Conservation (phyloP, 2,329 filamentous ascomycete species). For the Beauveria bassiana region DNA sequence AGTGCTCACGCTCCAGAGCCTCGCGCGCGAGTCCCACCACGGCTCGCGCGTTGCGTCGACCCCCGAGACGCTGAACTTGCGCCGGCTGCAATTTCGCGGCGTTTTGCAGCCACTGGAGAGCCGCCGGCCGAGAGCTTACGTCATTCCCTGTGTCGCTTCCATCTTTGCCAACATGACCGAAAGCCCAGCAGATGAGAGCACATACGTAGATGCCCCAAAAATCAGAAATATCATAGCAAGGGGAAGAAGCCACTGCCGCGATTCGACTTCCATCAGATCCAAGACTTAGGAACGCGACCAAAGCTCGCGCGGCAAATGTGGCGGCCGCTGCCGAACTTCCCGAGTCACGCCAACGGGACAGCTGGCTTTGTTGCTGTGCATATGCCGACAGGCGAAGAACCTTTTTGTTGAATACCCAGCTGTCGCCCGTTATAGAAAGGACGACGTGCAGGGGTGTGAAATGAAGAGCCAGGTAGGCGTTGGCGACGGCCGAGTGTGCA, state of each 20-base stretch:
- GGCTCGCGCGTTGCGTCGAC: conserved; percentile 33
- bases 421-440: conserved; percentile 50
- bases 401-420: conserved; percentile 51
- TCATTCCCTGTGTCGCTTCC: conserved; percentile 13
- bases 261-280: not conserved
- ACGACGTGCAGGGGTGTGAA: conserved; percentile 51
- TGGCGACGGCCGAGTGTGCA: conserved; percentile 35
- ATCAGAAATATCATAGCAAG: conserved; percentile 35
- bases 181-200: conserved; percentile 53
- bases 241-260: conserved; percentile 12
- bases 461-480: conserved; percentile 49
- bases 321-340: conserved; percentile 37
- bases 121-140: conserved; percentile 20
- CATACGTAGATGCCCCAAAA: conserved; percentile 52
- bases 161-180: conserved; percentile 28
- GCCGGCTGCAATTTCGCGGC: conserved; percentile 34
- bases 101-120: conserved; percentile 30
- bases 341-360: conserved; percentile 39
- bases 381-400: conserved; percentile 37
- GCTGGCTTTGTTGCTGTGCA: conserved; percentile 36
- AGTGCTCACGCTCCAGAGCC: conserved; percentile 40
- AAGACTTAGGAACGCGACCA: conserved; percentile 36
- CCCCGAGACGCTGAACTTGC: conserved; percentile 30
- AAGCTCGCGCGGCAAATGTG: conserved; percentile 43
- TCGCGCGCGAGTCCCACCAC: conserved; percentile 42